Percentiles rank a stretch among this genome's conserved stretches.
phyloP scores from a whole-genome alignment of 2,329 filamentous ascomycete genomes.

The Fusarium sp. region DNA sequence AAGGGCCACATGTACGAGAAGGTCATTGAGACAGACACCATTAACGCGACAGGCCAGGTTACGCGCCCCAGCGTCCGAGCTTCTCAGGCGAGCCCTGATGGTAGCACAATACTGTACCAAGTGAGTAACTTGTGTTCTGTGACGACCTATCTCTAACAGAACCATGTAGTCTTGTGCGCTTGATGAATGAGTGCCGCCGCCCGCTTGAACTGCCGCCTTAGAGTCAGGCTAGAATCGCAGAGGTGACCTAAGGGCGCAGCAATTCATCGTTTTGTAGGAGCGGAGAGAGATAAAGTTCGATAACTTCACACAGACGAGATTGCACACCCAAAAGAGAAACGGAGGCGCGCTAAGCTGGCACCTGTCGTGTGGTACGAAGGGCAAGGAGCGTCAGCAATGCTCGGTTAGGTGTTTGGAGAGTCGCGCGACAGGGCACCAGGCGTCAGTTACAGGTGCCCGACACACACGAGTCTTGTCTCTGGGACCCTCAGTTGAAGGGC shows the following conservation, averaged over 20 bases:
- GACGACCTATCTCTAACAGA: neutral
- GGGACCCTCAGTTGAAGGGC: slow-evolving; percentile 5
- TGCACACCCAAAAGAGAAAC: slow-evolving; percentile 24
- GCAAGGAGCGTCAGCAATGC: slow-evolving; percentile 17
- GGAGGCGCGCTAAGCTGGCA: slow-evolving; percentile 31
- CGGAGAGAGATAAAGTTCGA: slow-evolving; percentile 11
- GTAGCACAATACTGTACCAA: neutral
- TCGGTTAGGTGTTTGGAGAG: slow-evolving; percentile 28
- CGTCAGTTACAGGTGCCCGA: slow-evolving; percentile 36
- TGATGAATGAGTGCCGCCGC: neutral
- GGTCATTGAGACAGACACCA: neutral
- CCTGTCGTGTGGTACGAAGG: slow-evolving; percentile 24
- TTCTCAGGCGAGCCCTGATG: neutral
- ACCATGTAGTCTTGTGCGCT: neutral
- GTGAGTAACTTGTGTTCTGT: neutral
- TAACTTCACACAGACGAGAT: slow-evolving; percentile 28
- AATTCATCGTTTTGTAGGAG: neutral
- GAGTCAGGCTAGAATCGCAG: slow-evolving; percentile 4
- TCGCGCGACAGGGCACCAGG: slow-evolving; percentile 31
- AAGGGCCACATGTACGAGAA: neutral
- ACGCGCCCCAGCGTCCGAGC: neutral
- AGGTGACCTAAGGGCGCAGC: slow-evolving; percentile 4
- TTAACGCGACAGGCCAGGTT: neutral
- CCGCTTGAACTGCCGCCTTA: slow-evolving; percentile 8
- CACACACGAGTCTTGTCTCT: slow-evolving; percentile 15